Evolutionary conservation across 768 basidiomycete species (phyloP).

Genomic region (Mycena galericulata): DNA sequence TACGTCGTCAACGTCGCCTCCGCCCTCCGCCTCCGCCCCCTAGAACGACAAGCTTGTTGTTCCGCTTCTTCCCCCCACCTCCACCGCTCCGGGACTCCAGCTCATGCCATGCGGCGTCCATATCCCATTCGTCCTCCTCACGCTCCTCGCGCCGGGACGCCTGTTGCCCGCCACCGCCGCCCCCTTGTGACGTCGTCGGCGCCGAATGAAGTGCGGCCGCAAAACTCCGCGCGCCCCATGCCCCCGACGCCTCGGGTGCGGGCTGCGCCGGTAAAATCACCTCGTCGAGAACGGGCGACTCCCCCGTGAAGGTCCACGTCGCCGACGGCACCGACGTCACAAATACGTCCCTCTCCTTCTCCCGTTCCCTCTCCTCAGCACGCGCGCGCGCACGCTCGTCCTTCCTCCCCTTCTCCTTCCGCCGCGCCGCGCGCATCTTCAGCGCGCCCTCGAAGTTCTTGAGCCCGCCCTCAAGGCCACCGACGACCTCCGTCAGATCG

Average conservation of each 20-base stretch:
- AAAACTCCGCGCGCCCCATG: slow-evolving; percentile 86
- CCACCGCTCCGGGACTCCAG: slow-evolving; percentile 66
- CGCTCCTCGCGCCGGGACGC: slow-evolving; percentile 47
- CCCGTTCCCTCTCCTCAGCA: slow-evolving; percentile 83
- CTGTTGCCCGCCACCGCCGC: slow-evolving; percentile 40
- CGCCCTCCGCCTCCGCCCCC: slow-evolving; percentile 71
- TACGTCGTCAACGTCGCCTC: slow-evolving; percentile 56
- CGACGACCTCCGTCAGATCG: slow-evolving; percentile 83
- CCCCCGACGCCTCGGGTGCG: slow-evolving; percentile 56
- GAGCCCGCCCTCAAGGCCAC: slow-evolving; percentile 67
- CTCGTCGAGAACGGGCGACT: slow-evolving; percentile 41
- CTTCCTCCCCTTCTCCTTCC: slow-evolving; percentile 85
- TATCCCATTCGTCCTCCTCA: slow-evolving; percentile 77
- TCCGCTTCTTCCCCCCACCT: slow-evolving; percentile 63
- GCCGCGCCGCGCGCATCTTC: slow-evolving; percentile 75
- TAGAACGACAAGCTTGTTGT: slow-evolving; percentile 76
- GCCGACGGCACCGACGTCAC: slow-evolving; percentile 33
- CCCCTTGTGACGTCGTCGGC: slow-evolving; percentile 41
- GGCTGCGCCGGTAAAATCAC: slow-evolving; percentile 41
- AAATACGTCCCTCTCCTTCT: slow-evolving; percentile 57
- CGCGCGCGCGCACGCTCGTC: slow-evolving; percentile 87
- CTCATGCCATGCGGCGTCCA: slow-evolving; percentile 86
- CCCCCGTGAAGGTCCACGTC: slow-evolving; percentile 37
- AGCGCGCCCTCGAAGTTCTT: slow-evolving; percentile 88
- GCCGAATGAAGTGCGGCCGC: slow-evolving; percentile 79